Evolutionary conservation across 306 rosid species (phyloP), one percentile per base, ranked within the genome.

Genomic region (Canavalia gladiata): DNA sequence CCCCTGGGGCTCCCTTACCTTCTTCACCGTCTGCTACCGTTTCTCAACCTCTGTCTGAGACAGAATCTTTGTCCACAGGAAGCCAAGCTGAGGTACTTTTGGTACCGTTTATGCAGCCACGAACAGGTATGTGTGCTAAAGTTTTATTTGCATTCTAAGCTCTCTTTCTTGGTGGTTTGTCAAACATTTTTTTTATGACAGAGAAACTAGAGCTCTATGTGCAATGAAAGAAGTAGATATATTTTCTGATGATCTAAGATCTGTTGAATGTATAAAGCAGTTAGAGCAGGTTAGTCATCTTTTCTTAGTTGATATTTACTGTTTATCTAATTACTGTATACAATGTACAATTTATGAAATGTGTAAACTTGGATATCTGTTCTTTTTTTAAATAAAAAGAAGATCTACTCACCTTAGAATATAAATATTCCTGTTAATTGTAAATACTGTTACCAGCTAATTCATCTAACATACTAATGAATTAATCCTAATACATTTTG

Each of bases 211-310:
- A 80, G 94, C 99, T 73, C 83, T 96, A 86, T 96, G 98, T 89
- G 99, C 99, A 52, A 92, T 96, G 99, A 96, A 96, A 86, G 99
- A 96, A 86, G 99, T 84, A 55, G 99, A 94, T 65, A 81, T 94
- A 76, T 87, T 87, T 83, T 90, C 80, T 12, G 99, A 94, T 78
- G 99, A 96, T 81, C 98, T 97, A 18, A 18, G 25, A 18, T 18
- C 25, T 18, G 25, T 18, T 8, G 99, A 96, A 80, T 82, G 90
- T 85, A 93, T 92, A 72, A 96, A 92, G 87, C 99, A 96, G 82
- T 80, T 96, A 86, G 91, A 96, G 85, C 99, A 96, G 99, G 99
- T 93, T 77, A 25, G 64, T 68, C 63, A 45, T 18, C 25, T 18
- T 18, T 41, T 71, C 62, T 5, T 77, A 18, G 25, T 18, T 18